Base-by-base conservation (phyloP, 371 early-diverging fungal genomes). In the Rhizopus arrhizus region DNA sequence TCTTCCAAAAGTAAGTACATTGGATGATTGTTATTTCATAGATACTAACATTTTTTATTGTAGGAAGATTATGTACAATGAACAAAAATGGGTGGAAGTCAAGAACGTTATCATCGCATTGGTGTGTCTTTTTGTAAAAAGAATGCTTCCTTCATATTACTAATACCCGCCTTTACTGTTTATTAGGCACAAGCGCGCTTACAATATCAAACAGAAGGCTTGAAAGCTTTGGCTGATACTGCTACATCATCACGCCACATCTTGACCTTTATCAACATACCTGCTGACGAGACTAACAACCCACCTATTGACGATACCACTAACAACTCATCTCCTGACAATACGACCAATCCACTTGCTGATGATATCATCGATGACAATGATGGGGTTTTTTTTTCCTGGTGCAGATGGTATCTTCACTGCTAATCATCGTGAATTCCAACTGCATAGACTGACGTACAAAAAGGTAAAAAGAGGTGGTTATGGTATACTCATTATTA, bases 381-480 rank as follows among this genome's bases (percentile, higher is more conserved):
- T 13, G 15, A 43, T 2, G 43, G 43, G 43, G 3, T 15, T 43
- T 43, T 1, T 43, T 4, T 15, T 43, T 2, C 15, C 43, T 43
- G 43, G 43, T 43, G 43, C 11, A 2, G 43, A 43, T 43, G 43
- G 4, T 0, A 43, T 43, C 15, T 15, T 43, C 2, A 43, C 13
- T 43, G 43, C 43, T 43, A 13, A 43, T 43, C 5, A 43, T 43
- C 43, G 43, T 13, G 43, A 43, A 9, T 43, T 43, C 5, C 43
- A 51, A 35, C 36, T 35, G n/a, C 52, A 51, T n/a, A 51, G 15
- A 36, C 15, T 51, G 52, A 51, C 36, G 32, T 51, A 51, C 35
- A 32, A 15, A 51, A 50, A 32, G 34, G 13, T 50, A 54, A 22
- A 40, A n/a, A 41, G 32, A 41, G 11, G 29, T 42, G 15, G 28